Evolutionary conservation across 257 asterid genomes (phyloP).

Genomic region (Jacaranda mimosifolia): DNA sequence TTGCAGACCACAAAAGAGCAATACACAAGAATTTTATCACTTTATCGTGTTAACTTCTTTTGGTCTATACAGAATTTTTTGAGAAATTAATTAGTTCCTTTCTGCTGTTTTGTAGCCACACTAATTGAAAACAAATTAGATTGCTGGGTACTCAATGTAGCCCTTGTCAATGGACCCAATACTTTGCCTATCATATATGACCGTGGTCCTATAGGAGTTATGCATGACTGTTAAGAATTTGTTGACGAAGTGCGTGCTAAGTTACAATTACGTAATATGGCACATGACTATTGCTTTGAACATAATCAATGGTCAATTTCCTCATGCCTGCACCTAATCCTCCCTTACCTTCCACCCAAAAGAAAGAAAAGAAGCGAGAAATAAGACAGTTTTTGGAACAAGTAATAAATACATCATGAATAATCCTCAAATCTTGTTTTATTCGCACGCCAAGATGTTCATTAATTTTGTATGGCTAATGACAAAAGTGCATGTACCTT

Average conservation of each 20-base stretch:
- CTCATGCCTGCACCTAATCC: not conserved
- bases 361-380: not conserved
- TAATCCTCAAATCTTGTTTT: not conserved
- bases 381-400: not conserved
- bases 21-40: not conserved
- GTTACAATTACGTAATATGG: constrained; percentile 2
- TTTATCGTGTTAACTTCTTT: no score
- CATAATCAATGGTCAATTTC: not conserved
- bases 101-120: constrained; percentile 88
- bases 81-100: not conserved
- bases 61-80: no score
- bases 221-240: constrained; percentile 86
- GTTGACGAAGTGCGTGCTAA: constrained; percentile 13
- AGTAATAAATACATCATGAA: not conserved
- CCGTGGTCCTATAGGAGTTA: constrained; percentile 94
- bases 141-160: constrained; percentile 94
- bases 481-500: not conserved
- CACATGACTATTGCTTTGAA: constrained; percentile 6
- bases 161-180: constrained; percentile 91
- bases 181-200: constrained; percentile 93
- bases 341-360: not conserved
- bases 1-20: no score
- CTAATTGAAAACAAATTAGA: constrained; percentile 72
- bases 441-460: constrained; percentile 9
- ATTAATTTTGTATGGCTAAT: not conserved